A percentile compares a stretch with the other conserved stretches of the same genome.
These are phyloP conservation scores for Casuarina equisetifolia DNA, from an alignment of 306 rosid genomes.

Conservation along the genomic window DNA sequence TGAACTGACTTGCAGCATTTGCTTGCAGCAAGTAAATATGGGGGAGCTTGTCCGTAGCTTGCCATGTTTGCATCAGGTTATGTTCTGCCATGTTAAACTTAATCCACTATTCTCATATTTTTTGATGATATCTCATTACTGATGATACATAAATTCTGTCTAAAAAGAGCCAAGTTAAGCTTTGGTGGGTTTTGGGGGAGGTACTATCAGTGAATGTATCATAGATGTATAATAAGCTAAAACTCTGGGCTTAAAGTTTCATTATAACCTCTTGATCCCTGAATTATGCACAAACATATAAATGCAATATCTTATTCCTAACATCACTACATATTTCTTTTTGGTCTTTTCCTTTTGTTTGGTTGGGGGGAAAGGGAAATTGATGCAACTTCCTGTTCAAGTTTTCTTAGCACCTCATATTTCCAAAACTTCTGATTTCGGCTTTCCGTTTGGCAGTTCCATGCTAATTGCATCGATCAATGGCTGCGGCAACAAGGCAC, in stretches of 20 bases:
- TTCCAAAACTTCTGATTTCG: neutral
- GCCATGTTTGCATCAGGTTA: conserved; percentile 74
- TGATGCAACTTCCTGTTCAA: too few species aligned
- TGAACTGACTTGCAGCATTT: conserved; percentile 40
- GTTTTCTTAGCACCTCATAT: neutral
- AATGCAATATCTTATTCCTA: neutral
- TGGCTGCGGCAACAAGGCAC: conserved; percentile 72
- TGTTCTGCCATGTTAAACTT: neutral
- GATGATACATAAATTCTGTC: too few species aligned
- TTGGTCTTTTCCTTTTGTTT: too few species aligned
- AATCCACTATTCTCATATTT: neutral
- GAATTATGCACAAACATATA: neutral
- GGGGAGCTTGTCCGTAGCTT: conserved; percentile 63
- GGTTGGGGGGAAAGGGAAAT: neutral
- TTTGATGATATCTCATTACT: neutral
- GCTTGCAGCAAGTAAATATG: conserved; percentile 55
- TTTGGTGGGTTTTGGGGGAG: too few species aligned
- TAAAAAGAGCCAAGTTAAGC: too few species aligned
- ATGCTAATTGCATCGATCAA: conserved; percentile 66
- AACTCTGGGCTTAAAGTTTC: neutral
- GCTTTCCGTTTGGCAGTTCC: conserved; percentile 41
- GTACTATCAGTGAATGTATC: too few species aligned
- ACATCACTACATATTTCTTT: too few species aligned
- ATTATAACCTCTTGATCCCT: neutral
- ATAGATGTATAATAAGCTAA: neutral